Evolutionary conservation across 768 basidiomycete genomes (phyloP), one percentile per base, ranked within the genome.

Genomic region (Rhizopogon rudus): DNA sequence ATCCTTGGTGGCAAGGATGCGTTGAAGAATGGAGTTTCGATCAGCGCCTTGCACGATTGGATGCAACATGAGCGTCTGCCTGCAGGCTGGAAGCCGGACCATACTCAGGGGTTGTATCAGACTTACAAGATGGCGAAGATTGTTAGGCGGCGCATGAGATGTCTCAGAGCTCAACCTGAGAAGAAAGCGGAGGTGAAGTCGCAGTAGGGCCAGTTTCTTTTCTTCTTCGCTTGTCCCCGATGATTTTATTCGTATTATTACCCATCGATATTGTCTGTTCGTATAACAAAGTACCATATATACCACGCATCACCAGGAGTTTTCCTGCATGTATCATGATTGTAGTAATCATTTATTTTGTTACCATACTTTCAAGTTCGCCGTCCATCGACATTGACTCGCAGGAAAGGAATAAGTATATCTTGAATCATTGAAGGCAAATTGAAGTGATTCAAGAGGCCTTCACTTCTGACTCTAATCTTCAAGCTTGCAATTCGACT

Each of bases 11-110:
- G 69, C 6, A 69, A 65, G n/a, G 69, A 69, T 8, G 70, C 68
- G 5, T 62, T 52, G 2, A 74, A 72, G 35, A 63, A 71, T 0
- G 81, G 82, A 0, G 62, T 80, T 5, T 76, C 77, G 0, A 62
- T 77, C 37, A 73, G 78, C 35, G 75, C 77, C 66, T 61, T 84
- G 25, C 65, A 72, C 16, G 62, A 65, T 5, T 87, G 83, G 83
- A 71, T 84, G 28, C 60, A 65, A 9, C 58, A 80, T 33, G 83
- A 83, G 60, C 72, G 79, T 6, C 58, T 87, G 12, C 83, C 84
- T 1, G 65, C 67, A 3, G 61, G 54, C 14, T 75, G 74, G 74
- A 51, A 46, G 37, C 71, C 71, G 2, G 44, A 50, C 40, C 72
- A 73, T 43, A 63, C 55, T 5, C 65, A 65, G 7, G 64, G 67